These are phyloP conservation scores for Microcera coccophila DNA, from an alignment of 2,329 filamentous ascomycete species.

Conservation along the genomic window DNA sequence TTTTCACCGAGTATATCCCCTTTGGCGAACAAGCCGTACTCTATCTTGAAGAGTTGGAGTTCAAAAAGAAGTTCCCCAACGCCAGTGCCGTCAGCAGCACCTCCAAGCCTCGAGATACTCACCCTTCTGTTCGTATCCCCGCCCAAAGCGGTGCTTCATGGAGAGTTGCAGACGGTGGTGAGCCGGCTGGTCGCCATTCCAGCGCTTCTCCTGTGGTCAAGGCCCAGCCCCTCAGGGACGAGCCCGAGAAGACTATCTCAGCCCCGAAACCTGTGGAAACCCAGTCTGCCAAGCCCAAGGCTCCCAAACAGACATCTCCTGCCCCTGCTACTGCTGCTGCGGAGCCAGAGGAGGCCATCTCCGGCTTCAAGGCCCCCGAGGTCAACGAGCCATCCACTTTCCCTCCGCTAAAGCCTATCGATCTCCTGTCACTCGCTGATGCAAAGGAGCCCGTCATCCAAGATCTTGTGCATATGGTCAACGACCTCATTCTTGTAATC, in stretches of 20 bases:
- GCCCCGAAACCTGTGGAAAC: conserved; percentile 29
- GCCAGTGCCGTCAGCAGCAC: conserved; percentile 35
- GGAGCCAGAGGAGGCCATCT: conserved; percentile 9
- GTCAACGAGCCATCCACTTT: conserved; percentile 63
- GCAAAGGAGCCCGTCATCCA: conserved; percentile 85
- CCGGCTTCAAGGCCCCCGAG: conserved; percentile 52
- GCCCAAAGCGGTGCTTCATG: conserved; percentile 82
- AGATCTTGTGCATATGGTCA: conserved; percentile 90
- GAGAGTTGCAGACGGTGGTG: conserved; percentile 63
- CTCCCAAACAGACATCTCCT: conserved; percentile 31
- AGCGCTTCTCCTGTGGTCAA: conserved; percentile 46
- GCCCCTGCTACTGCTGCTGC: conserved; percentile 18
- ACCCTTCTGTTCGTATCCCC: conserved; percentile 75
- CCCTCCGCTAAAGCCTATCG: conserved; percentile 66
- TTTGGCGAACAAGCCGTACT: conserved; percentile 92
- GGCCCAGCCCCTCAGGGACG: conserved; percentile 31
- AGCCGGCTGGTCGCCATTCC: conserved; percentile 53
- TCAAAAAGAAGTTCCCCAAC: conserved; percentile 74
- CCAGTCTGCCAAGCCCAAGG: conserved; percentile 26
- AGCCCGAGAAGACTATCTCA: conserved; percentile 24
- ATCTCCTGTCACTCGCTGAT: conserved; percentile 70
- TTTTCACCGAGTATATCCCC: conserved; percentile 95
- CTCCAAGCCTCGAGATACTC: conserved; percentile 50
- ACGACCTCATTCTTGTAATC: conserved; percentile 90
- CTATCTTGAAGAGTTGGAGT: conserved; percentile 93